Conservation (phyloP, 2,329 filamentous ascomycete species). For the Microdochium bolleyi region DNA sequence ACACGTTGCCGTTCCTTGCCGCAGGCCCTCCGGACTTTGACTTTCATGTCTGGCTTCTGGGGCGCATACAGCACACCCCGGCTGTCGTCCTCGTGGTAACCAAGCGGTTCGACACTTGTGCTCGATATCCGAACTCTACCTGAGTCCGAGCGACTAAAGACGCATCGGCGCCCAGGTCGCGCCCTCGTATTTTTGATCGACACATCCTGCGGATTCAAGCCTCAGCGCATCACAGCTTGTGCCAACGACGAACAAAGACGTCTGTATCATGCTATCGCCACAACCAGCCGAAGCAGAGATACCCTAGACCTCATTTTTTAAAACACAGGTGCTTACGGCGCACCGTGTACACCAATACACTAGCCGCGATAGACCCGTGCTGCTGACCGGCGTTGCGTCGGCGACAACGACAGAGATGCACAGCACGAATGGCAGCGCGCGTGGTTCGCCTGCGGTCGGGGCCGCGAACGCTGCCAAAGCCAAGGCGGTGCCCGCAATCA, state of each 20-base stretch:
- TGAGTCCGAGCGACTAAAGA: no score
- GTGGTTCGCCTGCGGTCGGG: constrained; percentile 41
- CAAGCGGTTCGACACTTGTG: background rate
- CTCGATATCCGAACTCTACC: background rate
- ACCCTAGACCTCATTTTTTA: no score
- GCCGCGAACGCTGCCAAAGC: constrained; percentile 27
- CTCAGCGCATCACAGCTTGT: no score
- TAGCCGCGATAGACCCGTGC: background rate
- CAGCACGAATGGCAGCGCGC: constrained; percentile 40
- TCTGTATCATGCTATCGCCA: no score
- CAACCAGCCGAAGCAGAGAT: no score
- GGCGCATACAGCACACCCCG: background rate
- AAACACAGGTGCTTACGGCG: no score
- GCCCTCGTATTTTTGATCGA: no score
- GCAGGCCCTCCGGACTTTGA: background rate
- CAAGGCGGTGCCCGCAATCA: constrained; percentile 45
- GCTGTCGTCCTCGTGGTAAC: background rate
- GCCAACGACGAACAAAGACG: no score
- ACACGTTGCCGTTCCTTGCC: background rate
- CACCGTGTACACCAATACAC: no score
- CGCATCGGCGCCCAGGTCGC: no score
- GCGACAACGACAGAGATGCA: constrained; percentile 12
- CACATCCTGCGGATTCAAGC: no score
- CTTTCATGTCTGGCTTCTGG: background rate
- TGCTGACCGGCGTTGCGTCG: background rate